These are phyloP conservation scores for Pseudofabraea citricarpa DNA, from an alignment of 2,329 filamentous ascomycete species.

Conservation along the genomic window DNA sequence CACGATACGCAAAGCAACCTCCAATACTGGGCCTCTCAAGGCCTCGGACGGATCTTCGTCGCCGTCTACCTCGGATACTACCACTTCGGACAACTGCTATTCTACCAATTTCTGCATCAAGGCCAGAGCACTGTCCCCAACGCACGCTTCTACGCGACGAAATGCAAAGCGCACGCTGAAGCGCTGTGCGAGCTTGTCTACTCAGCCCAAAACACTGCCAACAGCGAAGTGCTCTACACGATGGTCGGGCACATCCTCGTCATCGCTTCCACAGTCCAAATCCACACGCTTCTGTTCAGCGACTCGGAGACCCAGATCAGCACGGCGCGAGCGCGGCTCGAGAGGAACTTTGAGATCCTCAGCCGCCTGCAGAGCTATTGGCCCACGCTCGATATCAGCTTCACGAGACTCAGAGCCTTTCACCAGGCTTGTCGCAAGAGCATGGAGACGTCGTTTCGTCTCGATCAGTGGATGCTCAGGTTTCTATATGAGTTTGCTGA, in stretches of 20 bases:
- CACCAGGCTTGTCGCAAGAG: conserved; percentile 33
- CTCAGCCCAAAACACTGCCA: conserved; percentile 27
- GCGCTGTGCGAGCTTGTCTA: conserved; percentile 35
- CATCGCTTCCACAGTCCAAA: conserved; percentile 38
- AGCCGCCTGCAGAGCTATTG: conserved; percentile 33
- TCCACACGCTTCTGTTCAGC: conserved; percentile 38
- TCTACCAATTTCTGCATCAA: conserved; percentile 37
- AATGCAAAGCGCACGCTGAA: conserved; percentile 33
- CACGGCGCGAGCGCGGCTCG: conserved; percentile 30
- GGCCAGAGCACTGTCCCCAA: conserved; percentile 11
- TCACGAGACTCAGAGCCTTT: conserved; percentile 33
- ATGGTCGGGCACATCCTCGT: conserved; percentile 40
- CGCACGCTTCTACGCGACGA: conserved; percentile 26
- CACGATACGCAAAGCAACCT: conserved; percentile 34
- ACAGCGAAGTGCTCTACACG: conserved; percentile 36
- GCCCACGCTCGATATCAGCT: conserved; percentile 32
- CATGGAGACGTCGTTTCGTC: conserved; percentile 30
- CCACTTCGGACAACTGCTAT: conserved; percentile 38
- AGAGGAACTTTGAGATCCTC: conserved; percentile 38
- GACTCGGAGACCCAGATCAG: conserved; percentile 30
- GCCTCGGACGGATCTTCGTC: conserved; percentile 36
- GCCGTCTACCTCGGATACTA: conserved; percentile 40
- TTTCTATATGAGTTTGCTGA: conserved; percentile 21
- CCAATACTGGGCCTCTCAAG: conserved; percentile 25
- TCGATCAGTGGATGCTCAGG: conserved; percentile 35